Conservation (phyloP, 192 early-diverging fungal species). For the Backusella australiensis region DNA sequence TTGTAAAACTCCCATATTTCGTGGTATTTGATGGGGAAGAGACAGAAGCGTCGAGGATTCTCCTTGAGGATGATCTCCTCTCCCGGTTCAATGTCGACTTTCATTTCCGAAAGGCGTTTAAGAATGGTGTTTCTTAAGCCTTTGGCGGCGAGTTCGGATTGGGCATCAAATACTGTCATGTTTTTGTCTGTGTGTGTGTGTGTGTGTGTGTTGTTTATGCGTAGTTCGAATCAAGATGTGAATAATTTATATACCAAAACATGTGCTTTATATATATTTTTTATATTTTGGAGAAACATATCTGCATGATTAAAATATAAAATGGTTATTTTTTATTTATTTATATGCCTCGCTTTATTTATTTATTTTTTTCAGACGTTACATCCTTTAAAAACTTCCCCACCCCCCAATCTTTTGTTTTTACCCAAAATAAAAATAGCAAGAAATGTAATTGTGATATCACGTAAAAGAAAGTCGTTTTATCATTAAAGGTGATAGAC, state of each 20-base stretch:
- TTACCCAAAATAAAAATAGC: no score
- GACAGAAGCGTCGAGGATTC: constrained; percentile 78
- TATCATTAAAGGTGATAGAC: no score
- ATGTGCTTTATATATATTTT: neutral
- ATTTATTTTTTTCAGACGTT: no score
- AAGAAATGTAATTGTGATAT: no score
- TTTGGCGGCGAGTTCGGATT: neutral
- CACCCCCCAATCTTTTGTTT: no score
- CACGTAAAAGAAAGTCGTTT: no score
- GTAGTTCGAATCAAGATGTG: neutral
- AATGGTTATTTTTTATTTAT: no score
- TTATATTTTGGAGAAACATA: no score
- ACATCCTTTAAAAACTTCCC: no score
- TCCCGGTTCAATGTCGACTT: neutral
- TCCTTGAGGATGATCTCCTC: constrained; percentile 31
- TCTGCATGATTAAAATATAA: no score
- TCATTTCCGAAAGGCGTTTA: neutral
- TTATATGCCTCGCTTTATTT: neutral
- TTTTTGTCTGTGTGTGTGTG: neutral
- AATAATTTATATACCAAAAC: neutral
- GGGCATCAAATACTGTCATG: neutral
- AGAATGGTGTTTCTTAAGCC: constrained; percentile 1
- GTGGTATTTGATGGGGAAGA: constrained; percentile 91
- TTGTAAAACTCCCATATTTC: constrained; percentile 96
- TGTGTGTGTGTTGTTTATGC: neutral